These are phyloP conservation scores for Aureobasidium sp. DNA, from an alignment of 2,329 filamentous ascomycete species.

Conservation along the genomic window DNA sequence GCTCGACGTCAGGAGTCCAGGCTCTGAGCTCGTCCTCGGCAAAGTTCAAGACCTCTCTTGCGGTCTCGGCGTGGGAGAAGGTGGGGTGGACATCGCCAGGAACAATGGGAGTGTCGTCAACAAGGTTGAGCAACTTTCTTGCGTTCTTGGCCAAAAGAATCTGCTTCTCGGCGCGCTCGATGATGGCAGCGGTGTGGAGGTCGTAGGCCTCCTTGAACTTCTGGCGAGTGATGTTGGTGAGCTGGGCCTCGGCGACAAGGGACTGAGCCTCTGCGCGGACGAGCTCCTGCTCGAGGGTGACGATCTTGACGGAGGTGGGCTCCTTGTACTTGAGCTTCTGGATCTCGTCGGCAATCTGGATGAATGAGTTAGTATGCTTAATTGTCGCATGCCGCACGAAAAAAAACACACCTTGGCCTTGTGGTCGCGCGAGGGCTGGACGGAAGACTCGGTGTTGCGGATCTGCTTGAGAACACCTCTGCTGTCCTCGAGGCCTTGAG, in stretches of 20 bases:
- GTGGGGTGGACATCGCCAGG: slow-evolving; percentile 69
- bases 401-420: slow-evolving; percentile 55
- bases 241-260: slow-evolving; percentile 88
- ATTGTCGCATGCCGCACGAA: background rate
- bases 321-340: slow-evolving; percentile 87
- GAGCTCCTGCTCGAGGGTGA: slow-evolving; percentile 88
- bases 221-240: slow-evolving; percentile 90
- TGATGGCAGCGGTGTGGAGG: slow-evolving; percentile 77
- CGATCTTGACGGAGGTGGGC: slow-evolving; percentile 70
- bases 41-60: slow-evolving; percentile 81
- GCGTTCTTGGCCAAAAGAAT: slow-evolving; percentile 88
- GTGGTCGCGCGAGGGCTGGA: slow-evolving; percentile 83
- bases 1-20: slow-evolving; percentile 55
- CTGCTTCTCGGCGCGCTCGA: slow-evolving; percentile 96
- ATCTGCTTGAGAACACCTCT: slow-evolving; percentile 79
- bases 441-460: slow-evolving; percentile 88
- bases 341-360: slow-evolving; percentile 76
- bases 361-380: background rate
- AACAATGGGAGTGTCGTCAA: slow-evolving; percentile 84
- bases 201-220: slow-evolving; percentile 95
- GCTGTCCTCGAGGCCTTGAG: slow-evolving; percentile 79
- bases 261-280: slow-evolving; percentile 94
- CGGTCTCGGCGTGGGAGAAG: slow-evolving; percentile 59
- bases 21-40: slow-evolving; percentile 79
- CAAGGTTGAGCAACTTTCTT: slow-evolving; percentile 69